Conservation (phyloP, 345 rosid species). For the Rhodamnia rubescens region DNA sequence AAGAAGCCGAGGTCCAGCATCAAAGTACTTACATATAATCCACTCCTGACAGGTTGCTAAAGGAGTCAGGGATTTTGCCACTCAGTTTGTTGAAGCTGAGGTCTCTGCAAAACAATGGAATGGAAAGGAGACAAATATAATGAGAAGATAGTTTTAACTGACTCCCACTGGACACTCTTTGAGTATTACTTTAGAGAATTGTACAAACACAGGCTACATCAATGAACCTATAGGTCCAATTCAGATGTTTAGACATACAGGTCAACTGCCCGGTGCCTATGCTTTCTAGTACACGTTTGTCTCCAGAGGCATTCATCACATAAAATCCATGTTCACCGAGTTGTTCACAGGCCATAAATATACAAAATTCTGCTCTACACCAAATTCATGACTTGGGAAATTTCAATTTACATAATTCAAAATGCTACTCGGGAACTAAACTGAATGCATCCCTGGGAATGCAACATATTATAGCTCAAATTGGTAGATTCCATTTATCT, state of each 20-base stretch:
- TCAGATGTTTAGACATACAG: background rate
- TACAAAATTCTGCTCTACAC: background rate
- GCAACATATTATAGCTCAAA: background rate
- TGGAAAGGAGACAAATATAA: background rate
- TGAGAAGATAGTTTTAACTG: background rate
- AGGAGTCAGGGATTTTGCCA: background rate
- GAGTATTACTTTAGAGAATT: background rate
- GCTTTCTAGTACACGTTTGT: background rate
- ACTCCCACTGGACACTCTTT: background rate
- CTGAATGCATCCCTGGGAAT: background rate
- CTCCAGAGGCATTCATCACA: background rate
- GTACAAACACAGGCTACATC: background rate
- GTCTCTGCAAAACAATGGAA: background rate
- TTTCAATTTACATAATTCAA: background rate
- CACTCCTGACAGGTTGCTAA: rapidly evolving
- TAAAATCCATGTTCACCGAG: background rate
- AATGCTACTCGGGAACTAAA: background rate
- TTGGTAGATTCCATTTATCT: background rate
- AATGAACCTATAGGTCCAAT: background rate
- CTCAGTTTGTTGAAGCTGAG: background rate
- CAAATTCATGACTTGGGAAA: background rate
- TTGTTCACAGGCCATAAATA: background rate
- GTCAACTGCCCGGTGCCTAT: background rate
- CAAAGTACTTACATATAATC: background rate
- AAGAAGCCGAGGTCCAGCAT: background rate